Conservation (phyloP, 1,284 basidiomycete genomes). For the Neotropicomus parvogracilis region DNA sequence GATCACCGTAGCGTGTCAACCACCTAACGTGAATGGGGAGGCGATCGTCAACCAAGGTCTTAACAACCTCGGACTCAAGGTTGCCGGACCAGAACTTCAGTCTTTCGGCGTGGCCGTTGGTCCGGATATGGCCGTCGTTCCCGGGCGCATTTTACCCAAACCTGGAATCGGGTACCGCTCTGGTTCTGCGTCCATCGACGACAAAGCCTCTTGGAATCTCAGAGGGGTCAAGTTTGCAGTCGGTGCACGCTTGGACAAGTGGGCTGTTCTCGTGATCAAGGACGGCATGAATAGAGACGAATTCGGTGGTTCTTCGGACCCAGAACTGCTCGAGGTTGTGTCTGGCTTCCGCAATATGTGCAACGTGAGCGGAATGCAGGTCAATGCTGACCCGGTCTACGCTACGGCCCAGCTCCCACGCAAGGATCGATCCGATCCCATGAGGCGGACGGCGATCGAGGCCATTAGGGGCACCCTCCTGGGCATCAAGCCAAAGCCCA, state of each 20-base stretch:
- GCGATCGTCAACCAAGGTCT: conserved; percentile 61
- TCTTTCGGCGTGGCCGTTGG: conserved; percentile 64
- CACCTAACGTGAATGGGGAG: conserved; percentile 65
- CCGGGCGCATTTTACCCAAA: conserved; percentile 62
- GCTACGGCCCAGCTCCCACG: conserved; percentile 20
- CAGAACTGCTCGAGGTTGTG: conserved; percentile 44
- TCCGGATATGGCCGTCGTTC: conserved; percentile 69
- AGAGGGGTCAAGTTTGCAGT: conserved; percentile 58
- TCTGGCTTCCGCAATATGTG: conserved; percentile 61
- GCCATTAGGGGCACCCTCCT: conserved; percentile 26
- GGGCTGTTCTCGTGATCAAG: conserved; percentile 63
- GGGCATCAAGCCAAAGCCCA: conserved; percentile 37
- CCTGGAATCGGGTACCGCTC: conserved; percentile 57
- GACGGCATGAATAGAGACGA: conserved; percentile 53
- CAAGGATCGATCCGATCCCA: conserved; percentile 20
- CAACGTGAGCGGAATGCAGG: conserved; percentile 54
- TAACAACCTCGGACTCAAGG: conserved; percentile 55
- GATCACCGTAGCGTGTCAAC: conserved; percentile 67
- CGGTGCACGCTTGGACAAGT: conserved; percentile 52
- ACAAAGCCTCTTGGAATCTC: conserved; percentile 69
- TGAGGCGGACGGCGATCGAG: conserved; percentile 23
- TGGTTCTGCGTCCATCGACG: conserved; percentile 48
- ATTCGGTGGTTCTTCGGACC: conserved; percentile 51
- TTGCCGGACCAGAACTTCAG: conserved; percentile 42
- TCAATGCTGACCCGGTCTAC: conserved; percentile 26